A percentile compares a stretch with the other conserved stretches of the same genome.
These are phyloP conservation scores for Chiua virens DNA, from an alignment of 768 basidiomycete genomes.

Conservation along the genomic window DNA sequence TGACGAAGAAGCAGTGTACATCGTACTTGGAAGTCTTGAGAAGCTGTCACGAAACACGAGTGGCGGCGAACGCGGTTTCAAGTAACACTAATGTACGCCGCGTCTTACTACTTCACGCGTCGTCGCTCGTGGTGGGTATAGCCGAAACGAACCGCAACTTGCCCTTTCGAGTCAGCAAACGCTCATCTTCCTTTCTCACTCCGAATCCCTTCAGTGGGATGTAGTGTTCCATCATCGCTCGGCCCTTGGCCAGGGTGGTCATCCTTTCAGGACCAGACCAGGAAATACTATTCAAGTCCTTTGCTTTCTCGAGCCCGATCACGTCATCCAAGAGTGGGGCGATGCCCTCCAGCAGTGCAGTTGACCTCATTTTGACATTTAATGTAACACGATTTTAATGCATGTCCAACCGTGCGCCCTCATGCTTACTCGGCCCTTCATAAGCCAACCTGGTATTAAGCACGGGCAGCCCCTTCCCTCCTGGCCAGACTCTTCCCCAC, in stretches of 20 bases:
- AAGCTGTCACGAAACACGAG: too few relatives aligned
- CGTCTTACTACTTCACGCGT: slow-evolving; percentile 2
- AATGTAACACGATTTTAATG: slow-evolving; percentile 31
- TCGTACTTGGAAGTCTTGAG: too few relatives aligned
- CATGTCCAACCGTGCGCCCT: slow-evolving; percentile 26
- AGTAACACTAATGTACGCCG: not conserved
- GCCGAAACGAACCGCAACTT: not conserved
- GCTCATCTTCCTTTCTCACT: not conserved
- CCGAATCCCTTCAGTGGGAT: not conserved
- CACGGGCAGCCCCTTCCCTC: slow-evolving; percentile 1
- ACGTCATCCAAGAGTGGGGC: slow-evolving; percentile 20
- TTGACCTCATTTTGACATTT: slow-evolving; percentile 25
- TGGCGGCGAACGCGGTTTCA: not conserved
- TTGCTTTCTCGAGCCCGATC: slow-evolving; percentile 12
- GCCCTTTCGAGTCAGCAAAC: slow-evolving; percentile 8
- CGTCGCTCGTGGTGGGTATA: not conserved
- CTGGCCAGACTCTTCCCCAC: slow-evolving; percentile 1
- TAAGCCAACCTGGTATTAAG: slow-evolving; percentile 26
- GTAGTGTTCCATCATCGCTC: not conserved
- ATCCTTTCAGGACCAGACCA: not conserved
- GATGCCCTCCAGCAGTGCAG: slow-evolving; percentile 17
- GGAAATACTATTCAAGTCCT: not conserved
- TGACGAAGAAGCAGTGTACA: not conserved
- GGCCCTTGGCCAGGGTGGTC: not conserved
- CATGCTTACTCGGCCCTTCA: slow-evolving; percentile 22